A percentile compares a stretch with the other conserved stretches of the same genome.
phyloP scores from a whole-genome alignment of 345 rosid species.

The Citrus mangshanensis region DNA sequence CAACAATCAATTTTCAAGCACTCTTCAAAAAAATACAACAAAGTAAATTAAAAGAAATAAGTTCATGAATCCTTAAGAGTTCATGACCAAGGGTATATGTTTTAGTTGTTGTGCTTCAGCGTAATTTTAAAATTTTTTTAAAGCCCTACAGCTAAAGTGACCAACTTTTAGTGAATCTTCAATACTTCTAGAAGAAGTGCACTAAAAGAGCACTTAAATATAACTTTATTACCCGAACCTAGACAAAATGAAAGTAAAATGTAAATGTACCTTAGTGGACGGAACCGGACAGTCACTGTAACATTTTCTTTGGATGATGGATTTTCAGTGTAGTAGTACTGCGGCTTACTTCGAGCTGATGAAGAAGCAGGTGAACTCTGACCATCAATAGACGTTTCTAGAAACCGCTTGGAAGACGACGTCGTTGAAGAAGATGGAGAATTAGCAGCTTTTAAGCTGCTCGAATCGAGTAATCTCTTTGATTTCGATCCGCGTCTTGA shows the following conservation, averaged over 20 bases:
- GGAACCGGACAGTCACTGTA: conserved; percentile 93
- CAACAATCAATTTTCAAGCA: conserved; percentile 19
- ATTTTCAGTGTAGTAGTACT: conserved; percentile 54
- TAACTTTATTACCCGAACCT: background rate
- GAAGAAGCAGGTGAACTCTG: conserved; percentile 97
- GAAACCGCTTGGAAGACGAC: conserved; percentile 74
- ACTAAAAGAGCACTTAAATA: background rate
- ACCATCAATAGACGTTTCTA: conserved; percentile 80
- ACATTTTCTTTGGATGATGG: conserved; percentile 74
- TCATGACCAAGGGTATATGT: background rate
- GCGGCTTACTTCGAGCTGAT: conserved; percentile 87
- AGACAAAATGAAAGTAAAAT: conserved; percentile 6
- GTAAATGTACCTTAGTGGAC: conserved; percentile 74
- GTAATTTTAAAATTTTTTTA: too few relatives aligned
- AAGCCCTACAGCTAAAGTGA: background rate
- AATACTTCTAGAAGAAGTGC: background rate
- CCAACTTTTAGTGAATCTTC: too few relatives aligned
- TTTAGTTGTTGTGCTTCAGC: background rate
- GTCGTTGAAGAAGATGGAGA: conserved; percentile 89
- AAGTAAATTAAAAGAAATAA: background rate
- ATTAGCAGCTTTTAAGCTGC: conserved; percentile 53
- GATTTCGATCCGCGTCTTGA: conserved; percentile 60
- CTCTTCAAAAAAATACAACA: background rate
- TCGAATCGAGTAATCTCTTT: conserved; percentile 39
- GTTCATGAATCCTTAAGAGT: background rate